Base-by-base conservation (phyloP, 2,329 filamentous ascomycete genomes). In the Colletotrichum acutatum region DNA sequence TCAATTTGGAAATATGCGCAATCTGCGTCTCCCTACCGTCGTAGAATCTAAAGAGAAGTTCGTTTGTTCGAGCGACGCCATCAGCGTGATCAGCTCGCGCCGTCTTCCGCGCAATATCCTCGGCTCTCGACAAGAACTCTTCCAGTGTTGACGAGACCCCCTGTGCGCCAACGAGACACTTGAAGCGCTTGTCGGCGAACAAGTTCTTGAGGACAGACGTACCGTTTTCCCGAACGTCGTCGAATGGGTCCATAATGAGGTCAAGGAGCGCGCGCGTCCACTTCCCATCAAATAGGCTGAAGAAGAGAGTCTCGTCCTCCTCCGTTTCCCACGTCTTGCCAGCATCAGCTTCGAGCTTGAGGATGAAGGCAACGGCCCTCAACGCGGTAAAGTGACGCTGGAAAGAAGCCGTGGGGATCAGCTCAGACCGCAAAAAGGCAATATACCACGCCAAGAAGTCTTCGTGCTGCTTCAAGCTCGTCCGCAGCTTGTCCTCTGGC, bases 31-130 rank as follows among this genome's bases (percentile, higher is more conserved):
- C 78, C n/a, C 82, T 79, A 1, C 80, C 81, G 22, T 79, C 78
- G 16, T 89, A 84, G 79, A 91, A 90, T 53, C 85, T 85, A 78
- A 92, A 94, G 4, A 95, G 81, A 19, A 97, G 84, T 53, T 93
- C 91, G 74, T 92, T 93, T 3, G 92, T 87, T 66, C 94, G 91
- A 42, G 95, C 96, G 60, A 97, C 92, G 11, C 96, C 96, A 82
- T 99, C 96, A 1, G 95, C 95, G 80, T 98, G 94, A 79, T 98
- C 95, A 14, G 95, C 96, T 74, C 97, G 90, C 26, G 94, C 94
- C 5, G 95, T 97, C 30, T 84, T 86, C 26, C 91, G 87, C 71
- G 94, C 92, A 42, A 90, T 84, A 4, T 83, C 81, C 69, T 92
- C 88, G 1, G 90, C 89, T 66, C 86, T 85, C 1, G 74, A 77